Evolutionary conservation across 345 rosid species (phyloP).

Genomic region (Barbarea vulgaris): DNA sequence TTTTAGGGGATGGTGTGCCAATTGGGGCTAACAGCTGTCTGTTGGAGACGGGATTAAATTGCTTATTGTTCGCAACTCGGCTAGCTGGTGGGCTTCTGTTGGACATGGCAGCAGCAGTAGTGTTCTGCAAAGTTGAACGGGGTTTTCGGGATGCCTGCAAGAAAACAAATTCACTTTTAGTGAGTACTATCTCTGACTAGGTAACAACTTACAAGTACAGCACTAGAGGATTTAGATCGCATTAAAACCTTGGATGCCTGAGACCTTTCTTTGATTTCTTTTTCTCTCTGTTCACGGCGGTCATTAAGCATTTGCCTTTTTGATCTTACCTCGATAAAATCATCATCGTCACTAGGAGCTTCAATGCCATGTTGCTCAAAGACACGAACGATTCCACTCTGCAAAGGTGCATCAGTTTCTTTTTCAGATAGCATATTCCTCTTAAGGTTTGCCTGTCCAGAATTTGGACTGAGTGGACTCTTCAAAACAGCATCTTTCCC

Average conservation of each 20-base stretch:
- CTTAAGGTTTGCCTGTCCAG: constrained; percentile 54
- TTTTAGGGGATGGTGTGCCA: constrained; percentile 69
- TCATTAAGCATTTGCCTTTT: constrained; percentile 98
- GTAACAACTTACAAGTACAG: constrained; percentile 31
- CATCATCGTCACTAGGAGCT: constrained; percentile 90
- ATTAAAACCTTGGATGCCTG: constrained; percentile 71
- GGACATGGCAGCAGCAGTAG: constrained; percentile 43
- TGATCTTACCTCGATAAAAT: constrained; percentile 97
- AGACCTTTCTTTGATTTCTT: constrained; percentile 89
- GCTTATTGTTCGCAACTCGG: constrained; percentile 44
- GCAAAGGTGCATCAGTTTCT: constrained; percentile 73
- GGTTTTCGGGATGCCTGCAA: constrained; percentile 63
- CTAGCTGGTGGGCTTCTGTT: constrained; percentile 47
- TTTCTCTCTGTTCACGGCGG: constrained; percentile 95
- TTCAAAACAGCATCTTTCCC: constrained; percentile 54
- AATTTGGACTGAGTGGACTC: constrained; percentile 46
- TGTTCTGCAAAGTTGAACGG: constrained; percentile 51
- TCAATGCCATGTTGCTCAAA: constrained; percentile 92
- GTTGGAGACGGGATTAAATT: constrained; percentile 43
- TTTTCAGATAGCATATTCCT: constrained; percentile 49
- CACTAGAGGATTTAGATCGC: constrained; percentile 23
- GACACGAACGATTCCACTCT: constrained; percentile 76
- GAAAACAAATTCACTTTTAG: constrained; percentile 48
- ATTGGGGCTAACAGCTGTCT: constrained; percentile 78
- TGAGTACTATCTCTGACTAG: background rate